phyloP scores from a whole-genome alignment of 2,329 filamentous ascomycete species.

The Bipolaris zeicola region DNA sequence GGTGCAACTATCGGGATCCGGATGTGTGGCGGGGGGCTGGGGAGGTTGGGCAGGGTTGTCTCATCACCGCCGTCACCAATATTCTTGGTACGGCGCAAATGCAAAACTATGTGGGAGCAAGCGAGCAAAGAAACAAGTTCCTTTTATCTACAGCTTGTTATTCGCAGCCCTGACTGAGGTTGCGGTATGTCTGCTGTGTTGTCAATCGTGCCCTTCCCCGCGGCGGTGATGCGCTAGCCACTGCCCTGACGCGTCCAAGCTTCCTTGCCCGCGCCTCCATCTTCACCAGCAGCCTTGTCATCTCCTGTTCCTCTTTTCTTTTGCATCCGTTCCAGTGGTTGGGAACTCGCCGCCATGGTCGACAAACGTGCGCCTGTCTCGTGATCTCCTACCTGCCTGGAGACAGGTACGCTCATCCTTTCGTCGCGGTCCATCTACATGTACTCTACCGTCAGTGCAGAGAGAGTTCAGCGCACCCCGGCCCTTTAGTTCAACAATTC shows the following conservation, averaged over 20 bases:
- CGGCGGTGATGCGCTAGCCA: constrained; percentile 14
- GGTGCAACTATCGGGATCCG: constrained; percentile 20
- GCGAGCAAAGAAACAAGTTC: constrained; percentile 12
- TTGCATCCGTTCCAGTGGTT: not conserved
- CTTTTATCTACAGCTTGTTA: constrained; percentile 4
- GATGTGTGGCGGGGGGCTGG: constrained; percentile 24
- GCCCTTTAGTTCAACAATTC: not conserved
- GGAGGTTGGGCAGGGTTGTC: constrained; percentile 35
- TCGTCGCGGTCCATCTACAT: not conserved
- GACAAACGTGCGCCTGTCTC: not conserved
- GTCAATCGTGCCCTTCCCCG: constrained; percentile 16
- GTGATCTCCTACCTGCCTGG: not conserved
- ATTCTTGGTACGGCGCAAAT: constrained; percentile 32
- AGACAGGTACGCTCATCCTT: not conserved
- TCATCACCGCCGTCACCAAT: constrained; percentile 25
- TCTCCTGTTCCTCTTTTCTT: not conserved
- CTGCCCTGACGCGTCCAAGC: constrained; percentile 2
- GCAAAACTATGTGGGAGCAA: constrained; percentile 3
- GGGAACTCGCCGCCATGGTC: not conserved
- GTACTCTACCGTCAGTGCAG: not conserved
- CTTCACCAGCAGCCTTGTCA: not conserved
- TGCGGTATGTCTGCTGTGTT: constrained; percentile 21
- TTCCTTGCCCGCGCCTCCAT: not conserved
- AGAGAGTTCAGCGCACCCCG: not conserved
- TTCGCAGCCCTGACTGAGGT: constrained; percentile 11